Base-by-base conservation (phyloP, 768 basidiomycete species). In the Coprinellus micaceus region DNA sequence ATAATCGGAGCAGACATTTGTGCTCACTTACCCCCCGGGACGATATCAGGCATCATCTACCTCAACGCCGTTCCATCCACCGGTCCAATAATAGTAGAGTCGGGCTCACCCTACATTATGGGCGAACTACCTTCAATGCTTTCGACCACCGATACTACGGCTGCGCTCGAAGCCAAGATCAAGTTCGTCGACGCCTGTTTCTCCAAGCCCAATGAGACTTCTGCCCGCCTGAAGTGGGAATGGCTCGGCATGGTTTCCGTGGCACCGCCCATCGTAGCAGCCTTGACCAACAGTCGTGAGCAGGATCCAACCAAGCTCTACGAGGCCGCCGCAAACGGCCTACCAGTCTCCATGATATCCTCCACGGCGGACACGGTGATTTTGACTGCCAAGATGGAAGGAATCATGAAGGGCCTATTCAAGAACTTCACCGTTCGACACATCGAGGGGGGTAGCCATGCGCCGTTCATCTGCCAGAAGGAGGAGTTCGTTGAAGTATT, bases 151-250 rank as follows among this genome's bases (percentile, higher is more conserved):
- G 25, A 46, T 24, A 25, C 24, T 5, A 25, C 44, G 3, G 21
- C 44, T 25, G 19, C 44, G 19, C 13, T 13, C 19, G 44, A 19
- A 13, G 44, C 44, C 10, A 46, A 24, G 24, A 25, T 25, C 44
- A 46, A 19, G 44, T 46, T 46, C 44, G 44, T 46, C 44, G 44
- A 46, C n/a, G 44, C 44, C 2, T 46, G 44, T 24, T 46, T 46
- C 13, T 46, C 44, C 19, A 46, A 25, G 24, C 44, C 44, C 3
- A 24, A 46, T 21, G 24, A 10, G 3, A n/a, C 25, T 9, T 25
- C 44, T 21, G 19, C 44, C 11, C 19, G 25, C 19, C 24, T 46
- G 13, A 46, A 46, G 24, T 46, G 44, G 44, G 13, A 13, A 7
- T 46, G 44, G 44, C 4, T 46, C 15, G 44, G 44, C 19, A 25